Evolutionary conservation across 208 protist genomes (phyloP).

Genomic region (Endotrypanum monterogeii): DNA sequence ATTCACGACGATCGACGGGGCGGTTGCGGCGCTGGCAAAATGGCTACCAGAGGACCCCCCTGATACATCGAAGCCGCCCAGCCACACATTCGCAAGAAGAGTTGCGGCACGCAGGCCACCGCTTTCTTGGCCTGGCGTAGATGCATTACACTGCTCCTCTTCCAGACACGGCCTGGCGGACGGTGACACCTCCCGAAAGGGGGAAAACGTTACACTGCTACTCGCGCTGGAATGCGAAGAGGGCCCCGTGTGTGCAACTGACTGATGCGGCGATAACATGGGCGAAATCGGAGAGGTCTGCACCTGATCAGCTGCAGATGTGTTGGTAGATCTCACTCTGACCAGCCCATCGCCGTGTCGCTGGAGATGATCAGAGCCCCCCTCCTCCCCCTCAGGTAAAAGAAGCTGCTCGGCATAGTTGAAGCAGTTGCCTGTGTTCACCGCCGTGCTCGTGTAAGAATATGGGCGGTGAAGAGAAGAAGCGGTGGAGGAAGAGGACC

Average conservation of each 20-base stretch:
- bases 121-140: neutral
- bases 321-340: neutral
- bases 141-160: neutral
- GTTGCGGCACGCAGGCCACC: neutral
- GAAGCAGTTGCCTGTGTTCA: slow-evolving; percentile 23
- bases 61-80: neutral
- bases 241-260: neutral
- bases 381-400: slow-evolving; percentile 21
- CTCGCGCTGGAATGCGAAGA: slow-evolving; percentile 7
- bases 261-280: slow-evolving; percentile 9
- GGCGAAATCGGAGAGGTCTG: slow-evolving; percentile 3
- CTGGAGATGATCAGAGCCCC: slow-evolving; percentile 9
- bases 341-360: neutral
- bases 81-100: slow-evolving; percentile 8
- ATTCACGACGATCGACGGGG: neutral
- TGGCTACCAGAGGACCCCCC: neutral
- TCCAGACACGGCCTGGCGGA: slow-evolving; percentile 5
- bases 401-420: slow-evolving; percentile 22
- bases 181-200: slow-evolving; percentile 4
- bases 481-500: slow-evolving; percentile 6
- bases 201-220: slow-evolving; percentile 6
- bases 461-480: slow-evolving; percentile 7
- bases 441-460: slow-evolving; percentile 16
- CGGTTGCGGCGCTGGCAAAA: neutral
- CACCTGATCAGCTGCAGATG: neutral